Percentiles rank a stretch among this genome's conserved stretches.
Conservation (phyloP, 2,329 filamentous ascomycete genomes). For the Monilinia fructigena region DNA sequence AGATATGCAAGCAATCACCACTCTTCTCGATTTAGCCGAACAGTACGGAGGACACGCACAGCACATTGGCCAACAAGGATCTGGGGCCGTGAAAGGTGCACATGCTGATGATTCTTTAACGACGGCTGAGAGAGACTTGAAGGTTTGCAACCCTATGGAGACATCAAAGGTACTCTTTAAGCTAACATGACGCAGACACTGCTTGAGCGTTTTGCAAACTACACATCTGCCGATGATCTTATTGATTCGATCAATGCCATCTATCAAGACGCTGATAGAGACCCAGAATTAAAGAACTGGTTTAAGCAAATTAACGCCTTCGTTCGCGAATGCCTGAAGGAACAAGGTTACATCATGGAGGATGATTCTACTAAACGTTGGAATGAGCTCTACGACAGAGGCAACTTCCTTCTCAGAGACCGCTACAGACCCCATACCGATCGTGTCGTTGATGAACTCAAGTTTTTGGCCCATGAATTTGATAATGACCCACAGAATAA, state of each 20-base stretch:
- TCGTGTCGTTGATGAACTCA: conserved; percentile 82
- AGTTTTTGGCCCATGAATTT: conserved; percentile 86
- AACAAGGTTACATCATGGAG: conserved; percentile 88
- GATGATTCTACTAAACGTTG: conserved; percentile 77
- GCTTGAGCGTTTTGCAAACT: conserved; percentile 93
- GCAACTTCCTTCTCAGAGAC: conserved; percentile 80
- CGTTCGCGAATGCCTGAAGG: conserved; percentile 77
- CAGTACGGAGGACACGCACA: conserved; percentile 77
- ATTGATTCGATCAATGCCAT: conserved; percentile 82
- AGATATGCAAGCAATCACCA: conserved; percentile 86
- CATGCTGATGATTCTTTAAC: conserved; percentile 63
- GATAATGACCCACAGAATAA: conserved; percentile 85
- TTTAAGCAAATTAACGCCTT: conserved; percentile 77
- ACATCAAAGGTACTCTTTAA: not conserved
- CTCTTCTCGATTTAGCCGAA: conserved; percentile 79
- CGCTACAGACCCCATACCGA: conserved; percentile 87
- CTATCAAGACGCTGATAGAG: conserved; percentile 81
- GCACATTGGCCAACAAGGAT: conserved; percentile 60
- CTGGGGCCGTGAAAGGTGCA: conserved; percentile 70
- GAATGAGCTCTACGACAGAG: conserved; percentile 81
- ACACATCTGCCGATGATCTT: conserved; percentile 82
- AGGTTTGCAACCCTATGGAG: conserved; percentile 38
- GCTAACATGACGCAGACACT: conserved; percentile 57
- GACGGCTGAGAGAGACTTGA: conserved; percentile 75
- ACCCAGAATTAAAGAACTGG: conserved; percentile 85